Evolutionary conservation across 192 early-diverging fungal genomes (phyloP), one percentile per base, ranked within the genome.

Genomic region (Coemansia sp.): DNA sequence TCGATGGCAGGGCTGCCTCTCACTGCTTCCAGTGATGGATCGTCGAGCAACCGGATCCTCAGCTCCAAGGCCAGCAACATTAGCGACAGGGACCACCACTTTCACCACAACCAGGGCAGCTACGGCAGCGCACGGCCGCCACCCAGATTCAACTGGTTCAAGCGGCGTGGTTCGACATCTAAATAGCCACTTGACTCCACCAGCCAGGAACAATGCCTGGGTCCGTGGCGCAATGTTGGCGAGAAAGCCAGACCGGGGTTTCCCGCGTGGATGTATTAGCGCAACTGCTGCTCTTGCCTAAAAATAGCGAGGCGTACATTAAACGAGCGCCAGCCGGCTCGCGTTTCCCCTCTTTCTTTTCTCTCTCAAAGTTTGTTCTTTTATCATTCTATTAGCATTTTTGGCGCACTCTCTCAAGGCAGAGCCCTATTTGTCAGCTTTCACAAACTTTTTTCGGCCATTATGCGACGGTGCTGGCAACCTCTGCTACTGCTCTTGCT

Each of bases 91-190:
- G 69, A 63, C 17, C 65, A 63, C 53, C 46, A 61, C 57, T 22
- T 40, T 39, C 58, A 68, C 11, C 40, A 48, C 35, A 24, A 44
- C 18, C 37, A 29, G 19, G 17, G 34, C 29, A 27, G 38, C 38
- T 46, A 67, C 38, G 24, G 60, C 18, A 35, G 60, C 15, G 60
- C 63, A 8, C 74, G 68, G 22, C 60, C 60, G 34, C 76, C 76
- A 8, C 61, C 69, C 17, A 56, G 66, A 14, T 79, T 79, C 70
- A 79, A 72, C 70, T 79, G 76, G 76, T 79, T 79, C 63, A 79
- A 79, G 66, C 65, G 76, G 50, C 76, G 76, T 37, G 76, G 76
- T 27, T 79, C 76, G 42, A 79, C 76, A n/a, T 79, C 76, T 22
- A 79, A 65, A 46, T 62, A 63, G 46, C 26, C 46, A 32, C 3